phyloP scores from a whole-genome alignment of 495 filamentous ascomycete genomes.

The Penicillium angulare region DNA sequence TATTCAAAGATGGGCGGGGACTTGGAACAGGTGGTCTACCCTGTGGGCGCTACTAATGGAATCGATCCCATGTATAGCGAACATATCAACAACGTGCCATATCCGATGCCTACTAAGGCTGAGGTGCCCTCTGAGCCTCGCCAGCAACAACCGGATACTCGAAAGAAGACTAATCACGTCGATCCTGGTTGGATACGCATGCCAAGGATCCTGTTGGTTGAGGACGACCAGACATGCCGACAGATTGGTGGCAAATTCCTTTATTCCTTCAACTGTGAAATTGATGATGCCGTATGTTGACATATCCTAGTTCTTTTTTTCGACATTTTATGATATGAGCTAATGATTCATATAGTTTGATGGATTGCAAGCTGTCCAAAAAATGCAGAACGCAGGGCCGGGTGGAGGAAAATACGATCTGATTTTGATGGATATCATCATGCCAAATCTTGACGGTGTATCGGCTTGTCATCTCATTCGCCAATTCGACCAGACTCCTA shows the following conservation, averaged over 20 bases:
- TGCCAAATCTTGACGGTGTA: constrained; percentile 94
- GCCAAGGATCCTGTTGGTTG: constrained; percentile 86
- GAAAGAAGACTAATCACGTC: constrained; percentile 67
- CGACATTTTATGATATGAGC: neutral
- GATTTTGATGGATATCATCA: constrained; percentile 98
- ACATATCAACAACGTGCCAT: constrained; percentile 91
- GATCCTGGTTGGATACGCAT: constrained; percentile 79
- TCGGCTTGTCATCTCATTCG: constrained; percentile 93
- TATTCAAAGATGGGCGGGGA: constrained; percentile 58
- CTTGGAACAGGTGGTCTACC: constrained; percentile 82
- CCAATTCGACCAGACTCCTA: constrained; percentile 83
- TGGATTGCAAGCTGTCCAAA: constrained; percentile 90
- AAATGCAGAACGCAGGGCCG: constrained; percentile 76
- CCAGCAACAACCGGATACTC: constrained; percentile 49
- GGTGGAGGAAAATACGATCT: constrained; percentile 81
- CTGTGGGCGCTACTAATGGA: constrained; percentile 81
- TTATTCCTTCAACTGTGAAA: constrained; percentile 80
- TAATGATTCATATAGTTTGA: constrained; percentile 58
- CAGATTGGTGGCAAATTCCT: constrained; percentile 94
- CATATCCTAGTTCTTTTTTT: neutral
- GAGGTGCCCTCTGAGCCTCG: constrained; percentile 45
- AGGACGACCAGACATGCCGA: constrained; percentile 92
- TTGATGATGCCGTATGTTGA: constrained; percentile 83
- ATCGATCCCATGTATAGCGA: constrained; percentile 95
- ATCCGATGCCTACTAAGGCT: constrained; percentile 62